Conservation (phyloP, 2,329 filamentous ascomycete species). For the Aureobasidium sp. region DNA sequence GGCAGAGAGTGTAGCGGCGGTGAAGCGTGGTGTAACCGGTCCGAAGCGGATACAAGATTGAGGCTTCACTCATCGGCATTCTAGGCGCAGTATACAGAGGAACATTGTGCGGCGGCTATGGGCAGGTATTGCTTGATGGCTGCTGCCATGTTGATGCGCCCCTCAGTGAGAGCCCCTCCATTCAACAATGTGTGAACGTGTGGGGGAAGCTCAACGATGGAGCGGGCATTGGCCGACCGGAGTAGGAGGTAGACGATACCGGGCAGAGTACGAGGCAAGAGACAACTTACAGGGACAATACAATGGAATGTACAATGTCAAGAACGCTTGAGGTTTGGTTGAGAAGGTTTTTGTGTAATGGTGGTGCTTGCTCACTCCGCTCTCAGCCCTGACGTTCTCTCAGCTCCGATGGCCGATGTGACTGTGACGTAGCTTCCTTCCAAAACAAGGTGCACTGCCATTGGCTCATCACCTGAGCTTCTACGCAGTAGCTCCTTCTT, state of each 20-base stretch:
- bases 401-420: neutral
- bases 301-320: slow-evolving; percentile 1
- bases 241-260: neutral
- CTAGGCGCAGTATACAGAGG: neutral
- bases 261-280: neutral
- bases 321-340: neutral
- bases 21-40: neutral
- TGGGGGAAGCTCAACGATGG: slow-evolving; percentile 2
- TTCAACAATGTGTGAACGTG: neutral
- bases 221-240: neutral
- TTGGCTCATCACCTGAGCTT: slow-evolving; percentile 11
- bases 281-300: neutral
- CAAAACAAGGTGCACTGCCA: neutral
- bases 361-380: slow-evolving; percentile 5
- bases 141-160: neutral
- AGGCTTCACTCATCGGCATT: neutral
- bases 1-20: neutral
- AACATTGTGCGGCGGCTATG: neutral
- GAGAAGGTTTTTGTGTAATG: slow-evolving; percentile 8
- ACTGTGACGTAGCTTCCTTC: slow-evolving; percentile 9
- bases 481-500: neutral
- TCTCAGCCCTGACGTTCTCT: neutral
- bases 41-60: neutral
- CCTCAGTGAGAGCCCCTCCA: slow-evolving; percentile 5
- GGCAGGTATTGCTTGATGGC: neutral